These are phyloP conservation scores for Beauveria australis DNA, from an alignment of 2,329 filamentous ascomycete species.

Conservation along the genomic window DNA sequence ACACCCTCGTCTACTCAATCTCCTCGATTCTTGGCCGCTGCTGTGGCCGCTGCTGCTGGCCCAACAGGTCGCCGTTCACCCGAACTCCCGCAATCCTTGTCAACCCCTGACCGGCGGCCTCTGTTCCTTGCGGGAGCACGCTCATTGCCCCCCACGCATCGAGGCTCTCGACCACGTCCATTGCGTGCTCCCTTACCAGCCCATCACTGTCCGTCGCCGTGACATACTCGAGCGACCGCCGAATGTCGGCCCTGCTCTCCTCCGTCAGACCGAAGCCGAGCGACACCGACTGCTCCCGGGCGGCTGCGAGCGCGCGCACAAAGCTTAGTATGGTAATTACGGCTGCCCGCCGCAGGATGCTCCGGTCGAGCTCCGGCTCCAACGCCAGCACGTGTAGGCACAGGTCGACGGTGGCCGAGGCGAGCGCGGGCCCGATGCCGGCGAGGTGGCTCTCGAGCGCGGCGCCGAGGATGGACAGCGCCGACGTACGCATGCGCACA, in stretches of 20 bases:
- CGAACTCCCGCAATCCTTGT: conserved; percentile 30
- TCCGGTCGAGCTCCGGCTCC: conserved; percentile 51
- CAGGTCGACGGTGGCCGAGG: conserved; percentile 53
- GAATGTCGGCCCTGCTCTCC: conserved; percentile 52
- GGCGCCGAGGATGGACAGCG: conserved; percentile 55
- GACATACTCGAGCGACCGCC: conserved; percentile 55
- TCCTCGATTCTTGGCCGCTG: conserved; percentile 46
- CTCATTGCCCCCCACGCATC: conserved; percentile 51
- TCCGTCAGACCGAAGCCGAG: conserved; percentile 47
- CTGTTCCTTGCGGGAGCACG: conserved; percentile 29
- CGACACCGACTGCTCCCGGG: conserved; percentile 46
- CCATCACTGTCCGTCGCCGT: conserved; percentile 58
- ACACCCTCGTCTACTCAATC: conserved; percentile 40
- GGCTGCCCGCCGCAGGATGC: conserved; percentile 59
- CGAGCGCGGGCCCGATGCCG: conserved; percentile 44
- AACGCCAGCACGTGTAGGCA: conserved; percentile 54
- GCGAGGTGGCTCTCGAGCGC: conserved; percentile 53
- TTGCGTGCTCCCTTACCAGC: conserved; percentile 58
- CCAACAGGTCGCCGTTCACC: conserved; percentile 21
- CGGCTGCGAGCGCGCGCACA: conserved; percentile 49
- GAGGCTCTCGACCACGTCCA: conserved; percentile 58
- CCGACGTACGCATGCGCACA: conserved; percentile 59
- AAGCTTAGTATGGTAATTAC: conserved; percentile 56
- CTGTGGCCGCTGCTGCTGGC: not conserved
- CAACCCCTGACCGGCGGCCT: conserved; percentile 17